phyloP scores from a whole-genome alignment of 2,329 filamentous ascomycete genomes.

The Parastagonospora avenae region DNA sequence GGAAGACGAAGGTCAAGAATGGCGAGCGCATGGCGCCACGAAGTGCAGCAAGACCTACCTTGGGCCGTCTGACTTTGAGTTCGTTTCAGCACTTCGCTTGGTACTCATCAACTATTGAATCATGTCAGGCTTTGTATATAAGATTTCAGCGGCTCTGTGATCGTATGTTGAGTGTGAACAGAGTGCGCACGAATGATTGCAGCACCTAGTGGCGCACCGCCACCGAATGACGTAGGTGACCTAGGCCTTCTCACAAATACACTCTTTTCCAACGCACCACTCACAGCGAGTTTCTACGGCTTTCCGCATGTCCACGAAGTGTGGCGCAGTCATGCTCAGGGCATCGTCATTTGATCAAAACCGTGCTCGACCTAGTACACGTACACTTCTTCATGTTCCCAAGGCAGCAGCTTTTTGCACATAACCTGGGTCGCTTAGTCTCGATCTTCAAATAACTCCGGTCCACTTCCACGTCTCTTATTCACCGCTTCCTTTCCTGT shows the following conservation, averaged over 20 bases:
- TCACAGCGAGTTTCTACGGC: background rate
- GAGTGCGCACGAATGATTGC: too few relatives aligned
- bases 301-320: conserved; percentile 27
- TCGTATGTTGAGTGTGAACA: too few relatives aligned
- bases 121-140: too few relatives aligned
- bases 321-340: conserved; percentile 23
- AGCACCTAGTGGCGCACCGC: background rate
- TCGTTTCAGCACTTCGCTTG: too few relatives aligned
- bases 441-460: background rate
- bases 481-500: background rate
- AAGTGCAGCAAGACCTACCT: too few relatives aligned
- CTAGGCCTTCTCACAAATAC: background rate
- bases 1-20: too few relatives aligned
- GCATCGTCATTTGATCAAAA: conserved; percentile 27
- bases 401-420: conserved; percentile 39
- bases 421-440: conserved; percentile 4
- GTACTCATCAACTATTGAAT: too few relatives aligned
- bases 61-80: too few relatives aligned
- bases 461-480: background rate
- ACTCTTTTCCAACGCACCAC: background rate
- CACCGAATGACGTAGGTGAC: conserved; percentile 3
- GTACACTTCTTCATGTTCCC: conserved; percentile 22
- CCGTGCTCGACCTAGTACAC: conserved; percentile 16
- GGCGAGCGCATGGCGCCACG: too few relatives aligned
- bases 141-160: too few relatives aligned